Evolutionary conservation across 1,284 basidiomycete species (phyloP), one percentile per base, ranked within the genome.

Genomic region (Kwoniella shivajii): DNA sequence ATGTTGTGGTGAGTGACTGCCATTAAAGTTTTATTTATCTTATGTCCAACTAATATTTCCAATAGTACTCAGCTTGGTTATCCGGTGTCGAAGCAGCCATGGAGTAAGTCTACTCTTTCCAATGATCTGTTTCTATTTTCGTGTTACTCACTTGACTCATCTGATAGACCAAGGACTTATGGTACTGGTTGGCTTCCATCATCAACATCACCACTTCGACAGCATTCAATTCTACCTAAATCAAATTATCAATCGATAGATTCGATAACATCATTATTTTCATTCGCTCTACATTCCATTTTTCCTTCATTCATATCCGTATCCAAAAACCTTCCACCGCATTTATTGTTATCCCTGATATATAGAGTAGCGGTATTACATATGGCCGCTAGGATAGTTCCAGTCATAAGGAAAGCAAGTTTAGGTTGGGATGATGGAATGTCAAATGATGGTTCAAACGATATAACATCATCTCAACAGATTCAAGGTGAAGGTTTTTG

Each of bases 301-400:
- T 57, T 56, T 36, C 54, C 38, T 10, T 51, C 53, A 26, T 50
- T 48, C 37, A 56, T 55, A 16, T 52, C 49, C 13, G 61, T 72
- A 36, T 50, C 57, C 31, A 44, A 65, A 5, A 63, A 73, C 5
- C 60, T 66, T 18, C 58, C 62, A 42, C 57, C n/a, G 64, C 75
- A 77, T 48, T 62, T 76, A n/a, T 61, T 95, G 3, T 83, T 92
- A 39, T 88, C 89, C 9, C 82, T 96, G 20, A 78, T 89, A 24
- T 95, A 92, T 76, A 86, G 92, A 36, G 81, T 94, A 18, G 80
- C 85, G 9, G 87, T 95, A 29, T 78, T 95, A n/a, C 89, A 94
- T 64, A 81, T 89, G 52, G 91, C 91, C 2, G 90, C 90, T 9
- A 84, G 86, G 43, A 90, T 95, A 64, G 75, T 86, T 82, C 80